Evolutionary conservation across 345 rosid genomes (phyloP).

Genomic region (Psidium friedrichsthalianum): DNA sequence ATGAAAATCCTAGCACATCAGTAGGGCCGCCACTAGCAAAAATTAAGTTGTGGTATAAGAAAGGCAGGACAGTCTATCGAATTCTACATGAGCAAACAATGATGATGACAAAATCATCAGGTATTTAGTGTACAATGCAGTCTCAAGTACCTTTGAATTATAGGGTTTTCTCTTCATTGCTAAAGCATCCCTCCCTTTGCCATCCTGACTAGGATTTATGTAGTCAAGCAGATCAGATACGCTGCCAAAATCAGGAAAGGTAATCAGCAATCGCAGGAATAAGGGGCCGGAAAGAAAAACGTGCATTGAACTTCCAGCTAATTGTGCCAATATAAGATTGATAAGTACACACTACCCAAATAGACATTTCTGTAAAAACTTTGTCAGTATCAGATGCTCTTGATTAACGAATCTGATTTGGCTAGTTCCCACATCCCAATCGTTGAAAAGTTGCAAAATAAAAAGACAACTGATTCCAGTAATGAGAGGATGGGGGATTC

Average conservation of each 20-base stretch:
- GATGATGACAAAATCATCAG: neutral
- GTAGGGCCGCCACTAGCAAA: neutral
- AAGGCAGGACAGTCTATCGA: neutral
- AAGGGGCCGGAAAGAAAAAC: neutral
- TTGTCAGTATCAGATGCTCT: neutral
- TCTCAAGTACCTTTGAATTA: constrained; percentile 47
- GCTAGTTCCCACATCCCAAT: neutral
- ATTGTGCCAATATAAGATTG: neutral
- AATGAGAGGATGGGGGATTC: neutral
- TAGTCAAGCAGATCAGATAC: constrained; percentile 95
- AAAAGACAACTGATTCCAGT: neutral
- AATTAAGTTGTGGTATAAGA: neutral
- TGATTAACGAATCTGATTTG: neutral
- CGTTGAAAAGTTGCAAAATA: neutral
- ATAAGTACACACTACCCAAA: neutral
- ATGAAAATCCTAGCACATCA: neutral
- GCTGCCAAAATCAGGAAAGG: constrained; percentile 25
- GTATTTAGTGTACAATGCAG: neutral
- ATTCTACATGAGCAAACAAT: neutral
- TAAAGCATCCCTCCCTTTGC: constrained; percentile 54
- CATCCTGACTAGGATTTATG: constrained; percentile 76
- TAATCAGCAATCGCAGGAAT: neutral
- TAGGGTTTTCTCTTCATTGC: constrained; percentile 62
- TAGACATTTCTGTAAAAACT: neutral
- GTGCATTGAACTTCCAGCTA: neutral